Base-by-base conservation (phyloP, 192 early-diverging fungal genomes). In the Umbelopsis isabellina region DNA sequence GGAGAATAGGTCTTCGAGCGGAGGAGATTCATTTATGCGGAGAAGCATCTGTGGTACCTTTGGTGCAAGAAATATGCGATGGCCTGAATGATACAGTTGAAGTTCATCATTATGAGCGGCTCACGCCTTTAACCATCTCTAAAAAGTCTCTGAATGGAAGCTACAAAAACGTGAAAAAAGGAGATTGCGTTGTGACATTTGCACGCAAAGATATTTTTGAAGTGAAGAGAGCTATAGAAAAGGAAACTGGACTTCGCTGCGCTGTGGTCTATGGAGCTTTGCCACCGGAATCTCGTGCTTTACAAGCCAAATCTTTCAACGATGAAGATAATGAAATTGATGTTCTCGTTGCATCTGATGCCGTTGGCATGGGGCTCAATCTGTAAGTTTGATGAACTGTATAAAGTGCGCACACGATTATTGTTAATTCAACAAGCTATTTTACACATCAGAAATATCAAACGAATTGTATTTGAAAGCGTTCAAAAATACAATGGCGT, bases 331-430 rank as follows among this genome's bases (percentile, higher is more conserved):
- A 86, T 65, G 88, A 82, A 9, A 92, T 90, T 67, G 87, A 94
- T 66, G 90, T 97, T 6, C 79, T 99, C 21, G 92, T 99, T 15
- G 95, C 97, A 6, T 94, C 93, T 67, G 97, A 99, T 82, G 97
- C 97, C 1, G 88, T 99, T 52, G 97, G 97, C 23, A 99, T 99
- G 97, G 97, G 97, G 0, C 83, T 97, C 12, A 99, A 99, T 76
- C 71, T 99, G 89, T 92, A 75, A 69, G 84, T 80, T n/a, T 46
- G 22, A 27, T 69, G n/a, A 21, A 13, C 37, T 41, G 1, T 41
- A 9, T 41, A 5, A 41, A 12, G 9, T 52, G 11, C 3, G 27
- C 22, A 25, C 25, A 10, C 0, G 5, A 30, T n/a, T 9, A 2
- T 16, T 66, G 10, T 46, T 20, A n/a, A 4, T 35, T 13, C 15